phyloP scores from a whole-genome alignment of 2,329 filamentous ascomycete genomes.

The Alternaria triticimaculans region DNA sequence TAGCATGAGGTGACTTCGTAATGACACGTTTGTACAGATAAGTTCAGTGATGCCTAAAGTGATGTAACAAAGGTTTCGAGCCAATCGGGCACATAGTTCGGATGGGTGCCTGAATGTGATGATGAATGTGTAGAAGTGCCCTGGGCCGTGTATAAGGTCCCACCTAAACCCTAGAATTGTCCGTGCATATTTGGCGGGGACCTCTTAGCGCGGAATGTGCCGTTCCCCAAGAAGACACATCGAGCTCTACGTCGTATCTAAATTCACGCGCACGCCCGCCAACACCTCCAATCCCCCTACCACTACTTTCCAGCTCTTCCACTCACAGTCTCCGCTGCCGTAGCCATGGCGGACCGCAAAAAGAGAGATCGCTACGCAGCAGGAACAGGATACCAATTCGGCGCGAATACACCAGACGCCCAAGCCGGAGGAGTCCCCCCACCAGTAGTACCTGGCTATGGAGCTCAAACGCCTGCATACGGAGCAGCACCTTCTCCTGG shows the following conservation, averaged over 20 bases:
- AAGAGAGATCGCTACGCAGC: conserved; percentile 97
- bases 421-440: conserved; percentile 56
- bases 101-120: conserved; percentile 17
- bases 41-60: background rate
- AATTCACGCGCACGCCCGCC: conserved; percentile 29
- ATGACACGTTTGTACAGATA: background rate
- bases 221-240: conserved; percentile 47
- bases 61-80: background rate
- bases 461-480: conserved; percentile 49
- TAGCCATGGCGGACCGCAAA: conserved; percentile 58
- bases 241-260: conserved; percentile 34
- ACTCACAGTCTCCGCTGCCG: conserved; percentile 18
- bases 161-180: conserved; percentile 11
- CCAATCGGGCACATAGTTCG: background rate
- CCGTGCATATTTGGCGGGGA: conserved; percentile 33
- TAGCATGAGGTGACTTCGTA: background rate
- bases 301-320: conserved; percentile 13
- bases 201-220: conserved; percentile 37
- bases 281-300: conserved; percentile 16
- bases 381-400: conserved; percentile 93
- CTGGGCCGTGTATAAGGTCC: conserved; percentile 4
- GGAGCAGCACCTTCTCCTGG: conserved; percentile 49
- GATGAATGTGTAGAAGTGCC: background rate
- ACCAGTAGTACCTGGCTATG: conserved; percentile 26
- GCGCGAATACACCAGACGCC: conserved; percentile 75